These are phyloP conservation scores for Fusarium palustre DNA, from an alignment of 2,329 filamentous ascomycete genomes.

Conservation along the genomic window DNA sequence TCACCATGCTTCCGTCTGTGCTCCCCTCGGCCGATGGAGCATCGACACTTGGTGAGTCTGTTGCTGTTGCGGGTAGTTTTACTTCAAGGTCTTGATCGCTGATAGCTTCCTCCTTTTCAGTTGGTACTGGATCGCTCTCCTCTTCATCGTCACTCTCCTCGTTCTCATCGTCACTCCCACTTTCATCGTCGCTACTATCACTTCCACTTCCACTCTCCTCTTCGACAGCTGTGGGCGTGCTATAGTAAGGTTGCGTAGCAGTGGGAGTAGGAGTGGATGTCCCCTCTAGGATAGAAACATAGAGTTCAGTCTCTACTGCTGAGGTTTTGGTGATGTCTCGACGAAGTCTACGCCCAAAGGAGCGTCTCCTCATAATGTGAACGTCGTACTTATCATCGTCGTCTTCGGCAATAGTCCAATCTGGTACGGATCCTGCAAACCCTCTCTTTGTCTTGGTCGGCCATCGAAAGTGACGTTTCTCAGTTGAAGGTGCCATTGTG, in stretches of 20 bases:
- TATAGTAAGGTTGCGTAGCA: constrained; percentile 2
- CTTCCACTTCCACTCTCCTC: constrained; percentile 4
- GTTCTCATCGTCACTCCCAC: constrained; percentile 3
- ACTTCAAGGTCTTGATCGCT: background rate
- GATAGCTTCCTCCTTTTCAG: background rate
- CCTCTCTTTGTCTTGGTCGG: constrained; percentile 34
- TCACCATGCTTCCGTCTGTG: constrained; percentile 32
- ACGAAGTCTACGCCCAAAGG: constrained; percentile 11
- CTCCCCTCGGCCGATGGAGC: constrained; percentile 30
- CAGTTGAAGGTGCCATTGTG: constrained; percentile 32
- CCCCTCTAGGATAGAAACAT: constrained; percentile 5
- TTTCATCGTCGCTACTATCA: constrained; percentile 10
- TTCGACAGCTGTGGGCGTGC: background rate
- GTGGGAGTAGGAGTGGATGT: constrained; percentile 4
- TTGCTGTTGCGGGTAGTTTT: constrained; percentile 3
- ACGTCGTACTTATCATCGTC: constrained; percentile 41
- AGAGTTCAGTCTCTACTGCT: constrained; percentile 20
- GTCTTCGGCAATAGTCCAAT: constrained; percentile 47
- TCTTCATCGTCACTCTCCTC: constrained; percentile 2
- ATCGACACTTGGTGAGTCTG: constrained; percentile 13
- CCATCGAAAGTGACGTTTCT: constrained; percentile 34
- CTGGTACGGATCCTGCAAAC: constrained; percentile 33
- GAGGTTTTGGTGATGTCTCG: constrained; percentile 15
- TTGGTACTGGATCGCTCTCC: constrained; percentile 1
- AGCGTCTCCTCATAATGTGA: constrained; percentile 33